phyloP scores from a whole-genome alignment of 2,329 filamentous ascomycete genomes.

The Aspergillus sojae region DNA sequence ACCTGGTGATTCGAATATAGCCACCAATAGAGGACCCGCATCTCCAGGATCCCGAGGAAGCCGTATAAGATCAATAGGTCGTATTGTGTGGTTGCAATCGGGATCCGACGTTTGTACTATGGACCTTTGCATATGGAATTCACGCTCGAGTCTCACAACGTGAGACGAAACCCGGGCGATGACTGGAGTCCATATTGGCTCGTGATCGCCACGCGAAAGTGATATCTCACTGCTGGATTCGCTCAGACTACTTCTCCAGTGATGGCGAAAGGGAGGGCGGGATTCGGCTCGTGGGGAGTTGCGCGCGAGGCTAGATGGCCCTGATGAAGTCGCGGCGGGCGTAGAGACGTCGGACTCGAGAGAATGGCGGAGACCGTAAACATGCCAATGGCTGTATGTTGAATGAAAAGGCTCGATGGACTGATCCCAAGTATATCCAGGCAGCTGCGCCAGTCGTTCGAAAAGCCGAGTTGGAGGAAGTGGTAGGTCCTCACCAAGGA shows the following conservation, averaged over 20 bases:
- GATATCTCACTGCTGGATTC: slow-evolving; percentile 49
- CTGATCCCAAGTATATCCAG: slow-evolving; percentile 78
- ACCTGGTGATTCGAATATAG: slow-evolving; percentile 79
- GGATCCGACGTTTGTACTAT: slow-evolving; percentile 73
- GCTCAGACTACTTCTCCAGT: slow-evolving; percentile 57
- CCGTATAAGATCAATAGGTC: slow-evolving; percentile 76
- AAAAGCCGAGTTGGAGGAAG: slow-evolving; percentile 68
- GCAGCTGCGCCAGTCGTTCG: slow-evolving; percentile 71
- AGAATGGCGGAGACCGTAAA: slow-evolving; percentile 63
- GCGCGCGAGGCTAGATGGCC: slow-evolving; percentile 46
- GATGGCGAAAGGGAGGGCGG: slow-evolving; percentile 43
- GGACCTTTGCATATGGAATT: slow-evolving; percentile 79
- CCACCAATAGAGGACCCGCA: slow-evolving; percentile 71
- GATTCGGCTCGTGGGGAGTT: slow-evolving; percentile 47
- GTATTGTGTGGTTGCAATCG: slow-evolving; percentile 73
- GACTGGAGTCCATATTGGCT: slow-evolving; percentile 61
- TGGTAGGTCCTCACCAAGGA: slow-evolving; percentile 51
- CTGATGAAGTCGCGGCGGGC: slow-evolving; percentile 49
- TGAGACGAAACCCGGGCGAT: slow-evolving; percentile 83
- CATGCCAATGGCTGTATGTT: slow-evolving; percentile 89
- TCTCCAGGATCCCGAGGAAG: slow-evolving; percentile 70
- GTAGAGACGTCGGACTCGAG: slow-evolving; percentile 51
- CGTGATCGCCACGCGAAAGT: slow-evolving; percentile 42
- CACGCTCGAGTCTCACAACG: slow-evolving; percentile 78
- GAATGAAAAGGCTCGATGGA: slow-evolving; percentile 52